Evolutionary conservation across 2,329 filamentous ascomycete species (phyloP).

Genomic region (Lachnellula subtilissima): DNA sequence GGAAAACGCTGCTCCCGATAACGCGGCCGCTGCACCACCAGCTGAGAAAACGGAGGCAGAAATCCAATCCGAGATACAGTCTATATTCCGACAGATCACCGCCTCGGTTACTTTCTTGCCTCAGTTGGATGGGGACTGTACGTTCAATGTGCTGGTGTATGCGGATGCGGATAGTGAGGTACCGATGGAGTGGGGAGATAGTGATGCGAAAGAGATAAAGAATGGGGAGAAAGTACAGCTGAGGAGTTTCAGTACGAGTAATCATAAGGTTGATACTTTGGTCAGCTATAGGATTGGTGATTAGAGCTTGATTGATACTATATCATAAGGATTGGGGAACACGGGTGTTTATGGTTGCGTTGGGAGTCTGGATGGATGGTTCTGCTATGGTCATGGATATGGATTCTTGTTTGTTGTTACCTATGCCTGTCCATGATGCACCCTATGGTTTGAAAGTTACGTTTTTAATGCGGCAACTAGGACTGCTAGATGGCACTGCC

Average conservation of each 20-base stretch:
- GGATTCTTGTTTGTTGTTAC: not conserved
- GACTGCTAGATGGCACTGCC: no score
- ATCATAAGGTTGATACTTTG: conserved; percentile 87
- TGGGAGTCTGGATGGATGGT: conserved; percentile 2
- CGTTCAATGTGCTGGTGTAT: conserved; percentile 97
- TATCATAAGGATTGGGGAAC: not conserved
- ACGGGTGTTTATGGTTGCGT: not conserved
- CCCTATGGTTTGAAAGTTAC: no score
- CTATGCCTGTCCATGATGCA: no score
- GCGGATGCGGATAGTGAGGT: conserved; percentile 95
- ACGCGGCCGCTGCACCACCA: conserved; percentile 29
- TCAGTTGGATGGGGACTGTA: conserved; percentile 89
- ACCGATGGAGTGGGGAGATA: conserved; percentile 97
- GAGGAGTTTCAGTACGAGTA: conserved; percentile 92
- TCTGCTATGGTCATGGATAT: not conserved
- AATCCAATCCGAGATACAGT: conserved; percentile 93
- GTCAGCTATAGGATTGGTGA: conserved; percentile 77
- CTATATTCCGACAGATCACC: conserved; percentile 96
- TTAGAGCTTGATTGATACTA: conserved; percentile 19
- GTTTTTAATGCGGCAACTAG: no score
- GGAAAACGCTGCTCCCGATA: conserved; percentile 62
- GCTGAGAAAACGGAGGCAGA: conserved; percentile 83
- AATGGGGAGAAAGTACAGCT: conserved; percentile 94
- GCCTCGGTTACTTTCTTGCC: conserved; percentile 95
- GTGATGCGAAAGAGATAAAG: conserved; percentile 90